These are phyloP conservation scores for Ogataea minuta DNA, from an alignment of 805 yeast genomes.

Conservation along the genomic window DNA sequence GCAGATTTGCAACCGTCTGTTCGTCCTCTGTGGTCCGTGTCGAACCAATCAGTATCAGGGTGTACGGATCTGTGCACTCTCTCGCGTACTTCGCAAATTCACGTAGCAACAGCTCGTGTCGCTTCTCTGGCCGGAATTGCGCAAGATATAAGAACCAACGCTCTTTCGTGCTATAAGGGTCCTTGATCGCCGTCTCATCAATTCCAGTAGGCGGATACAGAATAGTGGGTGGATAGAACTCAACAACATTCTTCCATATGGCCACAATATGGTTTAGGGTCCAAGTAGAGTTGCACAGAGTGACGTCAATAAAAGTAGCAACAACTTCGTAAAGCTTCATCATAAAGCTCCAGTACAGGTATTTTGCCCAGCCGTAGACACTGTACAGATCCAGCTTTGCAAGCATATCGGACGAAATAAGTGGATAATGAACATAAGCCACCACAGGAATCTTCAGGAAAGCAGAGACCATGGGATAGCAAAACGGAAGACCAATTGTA, in stretches of 20 bases:
- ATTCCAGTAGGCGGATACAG: slow-evolving; percentile 92
- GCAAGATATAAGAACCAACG: slow-evolving; percentile 64
- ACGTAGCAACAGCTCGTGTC: slow-evolving; percentile 68
- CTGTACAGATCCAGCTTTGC: slow-evolving; percentile 43
- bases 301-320: slow-evolving; percentile 65
- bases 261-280: slow-evolving; percentile 68
- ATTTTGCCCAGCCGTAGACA: slow-evolving; percentile 39
- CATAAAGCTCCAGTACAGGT: slow-evolving; percentile 69
- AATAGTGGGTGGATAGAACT: slow-evolving; percentile 37
- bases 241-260: slow-evolving; percentile 57
- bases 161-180: slow-evolving; percentile 29
- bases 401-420: slow-evolving; percentile 86
- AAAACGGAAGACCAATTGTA: slow-evolving; percentile 91
- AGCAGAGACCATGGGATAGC: slow-evolving; percentile 62
- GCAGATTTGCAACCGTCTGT: slow-evolving; percentile 50
- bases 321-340: slow-evolving; percentile 60
- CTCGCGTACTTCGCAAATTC: slow-evolving; percentile 59
- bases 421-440: slow-evolving; percentile 93
- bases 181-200: slow-evolving; percentile 38
- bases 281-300: slow-evolving; percentile 88
- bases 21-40: slow-evolving; percentile 71
- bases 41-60: slow-evolving; percentile 76
- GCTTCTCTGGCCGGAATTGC: slow-evolving; percentile 93
- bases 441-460: slow-evolving; percentile 70
- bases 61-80: slow-evolving; percentile 39